Evolutionary conservation across 2,329 filamentous ascomycete species (phyloP), one percentile per base, ranked within the genome.

Genomic region (Zarea fungicola): DNA sequence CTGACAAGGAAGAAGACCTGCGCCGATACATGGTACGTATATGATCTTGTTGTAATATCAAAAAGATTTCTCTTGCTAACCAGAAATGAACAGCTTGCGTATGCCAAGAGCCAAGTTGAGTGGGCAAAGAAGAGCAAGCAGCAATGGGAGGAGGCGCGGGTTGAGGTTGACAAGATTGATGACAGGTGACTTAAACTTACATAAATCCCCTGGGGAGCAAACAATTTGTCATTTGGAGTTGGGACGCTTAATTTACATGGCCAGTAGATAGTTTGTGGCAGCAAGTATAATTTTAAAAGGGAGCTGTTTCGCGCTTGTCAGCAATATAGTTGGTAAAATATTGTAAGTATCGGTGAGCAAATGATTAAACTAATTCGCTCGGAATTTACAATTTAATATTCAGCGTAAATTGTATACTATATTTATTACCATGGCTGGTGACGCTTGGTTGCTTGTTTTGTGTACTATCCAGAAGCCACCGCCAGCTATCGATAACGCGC

Each of bases 1-100:
- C 76, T 51, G 91, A 97, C 69, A 99, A 99, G 68, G 95, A 99
- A 69, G 89, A 92, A 43, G 93, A 99, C 65, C 67, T 99, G 60
- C 85, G 84, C 62, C 82, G 88, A 54, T 97, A 97, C 65, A 99
- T 99, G 93, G 93, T 96, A 73, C 71, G 87, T 70, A 23, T 36
- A 18, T n/a, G n/a, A n/a, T n/a, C n/a, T n/a, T n/a, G n/a, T n/a
- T n/a, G 47, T 16, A 13, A 18, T 19, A 23, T 11, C 14, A 21
- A n/a, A 23, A 42, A 18, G 8, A 11, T 26, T 31, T 13, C 32
- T 13, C 55, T 51, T 52, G 44, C 62, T 65, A 56, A 63, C 55
- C n/a, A n/a, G n/a, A n/a, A 10, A 19, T 42, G 14, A 37, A 23
- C 58, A 96, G 91, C 81, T 96, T 60, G 88, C 89, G 26, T 96